These are phyloP conservation scores for Pittosporum tobira DNA, from an alignment of 129 eudicot species.

Conservation along the genomic window DNA sequence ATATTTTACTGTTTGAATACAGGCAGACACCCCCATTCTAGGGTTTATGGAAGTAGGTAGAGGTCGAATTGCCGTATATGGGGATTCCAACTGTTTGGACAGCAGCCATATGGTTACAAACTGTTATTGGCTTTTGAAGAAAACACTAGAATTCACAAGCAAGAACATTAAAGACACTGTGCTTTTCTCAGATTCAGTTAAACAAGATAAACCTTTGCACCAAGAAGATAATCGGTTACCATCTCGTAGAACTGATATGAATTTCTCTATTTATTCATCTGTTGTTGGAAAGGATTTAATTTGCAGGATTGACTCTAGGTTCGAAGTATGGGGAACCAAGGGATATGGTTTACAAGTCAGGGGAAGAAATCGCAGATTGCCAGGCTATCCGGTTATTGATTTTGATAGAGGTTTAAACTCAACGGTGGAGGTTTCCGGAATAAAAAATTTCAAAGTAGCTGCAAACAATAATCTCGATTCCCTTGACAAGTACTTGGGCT, in stretches of 20 bases:
- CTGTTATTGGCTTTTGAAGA: slow-evolving; percentile 81
- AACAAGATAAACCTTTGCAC: slow-evolving; percentile 42
- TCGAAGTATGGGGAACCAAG: slow-evolving; percentile 82
- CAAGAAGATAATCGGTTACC: slow-evolving; percentile 62
- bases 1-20: slow-evolving; percentile 15
- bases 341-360: slow-evolving; percentile 75
- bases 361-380: slow-evolving; percentile 76
- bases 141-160: slow-evolving; percentile 65
- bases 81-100: slow-evolving; percentile 95
- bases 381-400: slow-evolving; percentile 68
- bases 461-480: slow-evolving; percentile 24
- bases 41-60: slow-evolving; percentile 66
- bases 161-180: slow-evolving; percentile 61
- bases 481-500: slow-evolving; percentile 49
- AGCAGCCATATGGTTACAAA: slow-evolving; percentile 99
- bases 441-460: slow-evolving; percentile 13
- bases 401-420: slow-evolving; percentile 53
- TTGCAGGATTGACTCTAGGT: slow-evolving; percentile 81
- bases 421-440: slow-evolving; percentile 22
- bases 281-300: slow-evolving; percentile 74
- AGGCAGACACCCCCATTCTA: slow-evolving; percentile 80
- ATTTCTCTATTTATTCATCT: slow-evolving; percentile 72
- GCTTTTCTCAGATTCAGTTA: slow-evolving; percentile 62
- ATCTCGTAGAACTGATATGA: slow-evolving; percentile 85
- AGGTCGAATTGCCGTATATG: slow-evolving; percentile 80